A percentile compares a stretch with the other conserved stretches of the same genome.
phyloP scores from a whole-genome alignment of 495 filamentous ascomycete species.

The Clohesyomyces aquaticus region DNA sequence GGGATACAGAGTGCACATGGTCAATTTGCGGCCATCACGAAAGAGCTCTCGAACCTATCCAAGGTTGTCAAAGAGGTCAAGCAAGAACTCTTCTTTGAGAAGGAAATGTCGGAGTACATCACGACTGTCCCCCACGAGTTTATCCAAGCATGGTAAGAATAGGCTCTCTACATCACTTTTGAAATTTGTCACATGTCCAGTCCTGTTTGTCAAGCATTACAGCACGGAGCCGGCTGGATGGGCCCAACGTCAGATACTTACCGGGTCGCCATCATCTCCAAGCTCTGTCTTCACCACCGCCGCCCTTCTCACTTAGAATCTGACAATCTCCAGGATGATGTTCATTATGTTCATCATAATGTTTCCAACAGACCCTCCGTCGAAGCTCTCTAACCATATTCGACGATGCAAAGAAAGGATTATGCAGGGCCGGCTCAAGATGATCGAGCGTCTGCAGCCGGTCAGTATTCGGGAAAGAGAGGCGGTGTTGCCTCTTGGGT shows the following conservation, averaged over 20 bases:
- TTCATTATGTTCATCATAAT: slow-evolving; percentile 5
- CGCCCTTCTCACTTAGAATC: not conserved
- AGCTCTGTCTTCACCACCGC: too few relatives aligned
- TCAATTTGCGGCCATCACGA: slow-evolving; percentile 10
- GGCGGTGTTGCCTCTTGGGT: slow-evolving; percentile 13
- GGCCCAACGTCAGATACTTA: too few relatives aligned
- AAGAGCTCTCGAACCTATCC: slow-evolving; percentile 9
- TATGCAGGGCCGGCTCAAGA: slow-evolving; percentile 11
- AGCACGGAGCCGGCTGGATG: too few relatives aligned
- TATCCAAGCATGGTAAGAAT: slow-evolving; percentile 15
- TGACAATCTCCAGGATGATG: slow-evolving; percentile 5
- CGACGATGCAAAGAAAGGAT: slow-evolving; percentile 16
- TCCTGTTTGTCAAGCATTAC: too few relatives aligned
- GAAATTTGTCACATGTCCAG: too few relatives aligned
- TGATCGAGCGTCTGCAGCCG: slow-evolving; percentile 20
- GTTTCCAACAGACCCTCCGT: not conserved
- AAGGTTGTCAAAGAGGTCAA: slow-evolving; percentile 5
- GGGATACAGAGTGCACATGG: slow-evolving; percentile 7
- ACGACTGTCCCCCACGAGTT: slow-evolving; percentile 18
- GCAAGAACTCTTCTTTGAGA: slow-evolving; percentile 10
- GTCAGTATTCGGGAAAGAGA: slow-evolving; percentile 10
- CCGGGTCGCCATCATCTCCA: too few relatives aligned
- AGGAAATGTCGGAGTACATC: not conserved
- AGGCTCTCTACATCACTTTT: too few relatives aligned
- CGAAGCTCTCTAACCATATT: not conserved